phyloP scores from a whole-genome alignment of 1,284 basidiomycete genomes.

The Pascua sp. region DNA sequence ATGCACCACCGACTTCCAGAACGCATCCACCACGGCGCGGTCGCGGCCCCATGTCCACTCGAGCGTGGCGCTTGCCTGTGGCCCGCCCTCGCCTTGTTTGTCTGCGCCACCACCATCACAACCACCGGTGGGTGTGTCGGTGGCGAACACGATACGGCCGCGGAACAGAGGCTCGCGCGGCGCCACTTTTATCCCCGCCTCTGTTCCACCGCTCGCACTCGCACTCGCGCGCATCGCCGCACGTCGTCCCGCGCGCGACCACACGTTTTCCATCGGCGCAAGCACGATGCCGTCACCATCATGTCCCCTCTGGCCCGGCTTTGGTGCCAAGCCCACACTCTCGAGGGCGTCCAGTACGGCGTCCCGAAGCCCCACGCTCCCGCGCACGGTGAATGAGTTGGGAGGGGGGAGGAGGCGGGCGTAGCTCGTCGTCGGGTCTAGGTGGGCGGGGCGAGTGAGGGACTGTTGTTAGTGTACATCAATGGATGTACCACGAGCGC shows the following conservation, averaged over 20 bases:
- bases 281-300: conserved; percentile 42
- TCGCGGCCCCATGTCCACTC: conserved; percentile 66
- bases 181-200: conserved; percentile 3
- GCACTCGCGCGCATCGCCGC: conserved; percentile 35
- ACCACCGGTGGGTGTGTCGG: conserved; percentile 11
- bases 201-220: conserved; percentile 52
- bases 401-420: conserved; percentile 55
- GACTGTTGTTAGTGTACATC: conserved; percentile 17
- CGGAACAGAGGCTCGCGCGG: conserved; percentile 31
- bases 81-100: too few species aligned
- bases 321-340: neutral
- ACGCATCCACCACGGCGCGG: conserved; percentile 62
- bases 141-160: conserved; percentile 17
- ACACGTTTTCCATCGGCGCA: conserved; percentile 59
- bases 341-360: conserved; percentile 19
- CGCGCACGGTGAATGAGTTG: conserved; percentile 29
- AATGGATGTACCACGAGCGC: too few species aligned
- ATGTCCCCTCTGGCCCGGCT: neutral
- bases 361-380: conserved; percentile 42
- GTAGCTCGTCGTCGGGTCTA: conserved; percentile 54
- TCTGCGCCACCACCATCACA: neutral
- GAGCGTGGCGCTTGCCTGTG: too few species aligned
- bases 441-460: conserved; percentile 22
- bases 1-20: conserved; percentile 59
- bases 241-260: conserved; percentile 65